Evolutionary conservation across 305 asterid species (phyloP).

Genomic region (Fraxinus xanthoxyloides): DNA sequence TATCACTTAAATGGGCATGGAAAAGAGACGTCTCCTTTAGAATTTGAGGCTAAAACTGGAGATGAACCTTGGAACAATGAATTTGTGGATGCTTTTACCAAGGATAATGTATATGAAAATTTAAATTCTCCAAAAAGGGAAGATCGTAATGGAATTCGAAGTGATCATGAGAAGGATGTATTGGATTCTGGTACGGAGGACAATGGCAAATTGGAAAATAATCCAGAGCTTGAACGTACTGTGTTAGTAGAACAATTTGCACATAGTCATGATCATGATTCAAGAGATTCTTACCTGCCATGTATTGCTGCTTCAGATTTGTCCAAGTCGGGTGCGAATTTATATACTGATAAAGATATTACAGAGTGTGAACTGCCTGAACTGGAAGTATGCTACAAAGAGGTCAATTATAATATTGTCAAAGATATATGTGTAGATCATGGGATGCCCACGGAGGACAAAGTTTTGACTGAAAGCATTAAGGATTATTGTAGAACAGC

Average conservation of each 20-base stretch:
- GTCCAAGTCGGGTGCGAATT: slow-evolving; percentile 16
- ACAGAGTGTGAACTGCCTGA: slow-evolving; percentile 46
- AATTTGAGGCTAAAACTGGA: slow-evolving; percentile 21
- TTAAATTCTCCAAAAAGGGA: slow-evolving; percentile 16
- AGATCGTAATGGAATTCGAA: slow-evolving; percentile 21
- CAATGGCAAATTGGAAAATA: slow-evolving; percentile 24
- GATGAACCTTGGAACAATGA: slow-evolving; percentile 37
- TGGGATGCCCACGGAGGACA: slow-evolving; percentile 45
- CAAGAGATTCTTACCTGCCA: slow-evolving; percentile 22
- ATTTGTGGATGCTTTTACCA: slow-evolving; percentile 27
- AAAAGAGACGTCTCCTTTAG: slow-evolving; percentile 25
- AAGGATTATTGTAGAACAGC: slow-evolving; percentile 20
- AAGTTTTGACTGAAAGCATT: slow-evolving; percentile 24
- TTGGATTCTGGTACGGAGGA: slow-evolving; percentile 25
- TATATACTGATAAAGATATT: slow-evolving; percentile 42
- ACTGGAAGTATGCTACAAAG: slow-evolving; percentile 45
- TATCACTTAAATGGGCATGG: slow-evolving; percentile 27
- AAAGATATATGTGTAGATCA: slow-evolving; percentile 68
- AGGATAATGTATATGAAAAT: slow-evolving; percentile 21
- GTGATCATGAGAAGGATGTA: slow-evolving; percentile 21
- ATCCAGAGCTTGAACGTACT: slow-evolving; percentile 24
- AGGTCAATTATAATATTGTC: slow-evolving; percentile 32
- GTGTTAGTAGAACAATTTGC: slow-evolving; percentile 22
- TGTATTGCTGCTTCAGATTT: slow-evolving; percentile 27
- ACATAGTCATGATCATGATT: slow-evolving; percentile 18